These are phyloP conservation scores for Ammopiptanthus mongolicus DNA, from an alignment of 306 rosid species.

Conservation along the genomic window DNA sequence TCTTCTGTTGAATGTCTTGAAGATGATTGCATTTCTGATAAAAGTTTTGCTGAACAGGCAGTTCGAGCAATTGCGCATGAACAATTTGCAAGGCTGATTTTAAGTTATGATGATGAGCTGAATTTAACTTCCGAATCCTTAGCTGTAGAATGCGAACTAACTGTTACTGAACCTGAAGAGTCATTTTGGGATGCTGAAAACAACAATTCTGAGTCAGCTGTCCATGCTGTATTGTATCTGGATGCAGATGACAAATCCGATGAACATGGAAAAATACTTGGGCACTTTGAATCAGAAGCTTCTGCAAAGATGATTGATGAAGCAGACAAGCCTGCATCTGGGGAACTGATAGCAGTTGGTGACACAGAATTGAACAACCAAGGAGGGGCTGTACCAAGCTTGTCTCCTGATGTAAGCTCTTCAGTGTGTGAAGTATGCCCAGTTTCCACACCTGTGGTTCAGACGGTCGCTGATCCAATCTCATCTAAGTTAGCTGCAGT, in stretches of 20 bases:
- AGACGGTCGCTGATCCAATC: constrained; percentile 86
- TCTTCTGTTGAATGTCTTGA: constrained; percentile 5
- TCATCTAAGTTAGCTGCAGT: constrained; percentile 91
- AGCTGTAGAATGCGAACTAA: constrained; percentile 51
- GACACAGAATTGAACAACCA: constrained; percentile 38
- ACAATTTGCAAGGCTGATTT: constrained; percentile 93
- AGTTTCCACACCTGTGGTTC: constrained; percentile 57
- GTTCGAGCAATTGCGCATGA: constrained; percentile 95
- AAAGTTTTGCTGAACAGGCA: constrained; percentile 52
- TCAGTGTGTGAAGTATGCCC: constrained; percentile 46
- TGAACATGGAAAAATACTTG: constrained; percentile 40
- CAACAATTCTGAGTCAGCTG: constrained; percentile 44
- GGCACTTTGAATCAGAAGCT: constrained; percentile 36
- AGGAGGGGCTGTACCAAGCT: constrained; percentile 22
- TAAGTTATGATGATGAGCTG: constrained; percentile 70
- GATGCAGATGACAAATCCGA: constrained; percentile 31
- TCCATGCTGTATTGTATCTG: constrained; percentile 36
- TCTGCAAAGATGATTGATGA: constrained; percentile 48
- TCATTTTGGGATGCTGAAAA: constrained; percentile 52
- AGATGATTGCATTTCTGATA: constrained; percentile 19
- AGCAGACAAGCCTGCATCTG: constrained; percentile 30
- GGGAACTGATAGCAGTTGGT: constrained; percentile 37
- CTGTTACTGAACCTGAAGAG: constrained; percentile 66
- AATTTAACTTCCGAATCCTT: constrained; percentile 65
- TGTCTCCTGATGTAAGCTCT: constrained; percentile 36